A percentile compares a stretch with the other conserved stretches of the same genome.
Conservation (phyloP, 805 yeast species). For the Kluyveromyces aestuarii region DNA sequence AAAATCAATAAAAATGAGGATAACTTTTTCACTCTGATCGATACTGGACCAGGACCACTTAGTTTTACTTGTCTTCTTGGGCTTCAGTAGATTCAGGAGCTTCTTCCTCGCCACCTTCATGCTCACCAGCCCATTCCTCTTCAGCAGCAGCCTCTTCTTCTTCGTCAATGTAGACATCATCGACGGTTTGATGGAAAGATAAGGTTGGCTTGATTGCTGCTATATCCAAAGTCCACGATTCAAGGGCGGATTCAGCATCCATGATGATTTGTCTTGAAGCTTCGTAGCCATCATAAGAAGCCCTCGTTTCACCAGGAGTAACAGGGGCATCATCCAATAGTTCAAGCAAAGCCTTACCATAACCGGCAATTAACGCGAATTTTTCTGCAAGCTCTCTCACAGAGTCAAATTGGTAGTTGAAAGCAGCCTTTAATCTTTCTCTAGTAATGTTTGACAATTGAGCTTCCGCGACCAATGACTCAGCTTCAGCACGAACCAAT, state of each 20-base stretch:
- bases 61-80: conserved; percentile 33
- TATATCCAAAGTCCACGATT: conserved; percentile 92
- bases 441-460: conserved; percentile 97
- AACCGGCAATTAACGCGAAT: conserved; percentile 94
- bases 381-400: conserved; percentile 92
- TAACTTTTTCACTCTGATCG: background rate
- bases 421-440: conserved; percentile 95
- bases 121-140: conserved; percentile 22
- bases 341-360: conserved; percentile 95
- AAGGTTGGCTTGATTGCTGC: conserved; percentile 93
- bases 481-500: conserved; percentile 98
- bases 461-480: conserved; percentile 97
- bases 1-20: background rate
- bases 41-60: background rate
- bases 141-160: conserved; percentile 34
- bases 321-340: conserved; percentile 94
- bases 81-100: conserved; percentile 94
- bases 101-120: conserved; percentile 10
- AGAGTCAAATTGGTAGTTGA: conserved; percentile 93
- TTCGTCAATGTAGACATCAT: conserved; percentile 50
- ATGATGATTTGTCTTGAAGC: conserved; percentile 96
- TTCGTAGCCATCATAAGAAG: conserved; percentile 96
- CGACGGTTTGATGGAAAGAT: conserved; percentile 68
- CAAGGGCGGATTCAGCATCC: conserved; percentile 92
- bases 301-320: conserved; percentile 98